These are phyloP conservation scores for Aspergillus mulundensis DNA, from an alignment of 495 filamentous ascomycete genomes.

Conservation along the genomic window DNA sequence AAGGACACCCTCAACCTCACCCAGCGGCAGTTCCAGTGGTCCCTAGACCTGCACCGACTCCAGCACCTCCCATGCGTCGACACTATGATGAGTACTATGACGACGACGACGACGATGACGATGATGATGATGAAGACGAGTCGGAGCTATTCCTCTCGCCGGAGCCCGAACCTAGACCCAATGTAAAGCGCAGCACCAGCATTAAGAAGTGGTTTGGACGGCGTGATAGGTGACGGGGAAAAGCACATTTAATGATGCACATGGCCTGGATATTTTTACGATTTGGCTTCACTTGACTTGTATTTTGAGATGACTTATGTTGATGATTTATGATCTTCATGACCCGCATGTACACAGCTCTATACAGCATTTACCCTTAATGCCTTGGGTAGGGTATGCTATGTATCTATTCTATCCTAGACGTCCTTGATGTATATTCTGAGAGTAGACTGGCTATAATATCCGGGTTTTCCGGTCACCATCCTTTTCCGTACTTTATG, in stretches of 20 bases:
- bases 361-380: background rate
- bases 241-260: background rate
- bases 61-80: background rate
- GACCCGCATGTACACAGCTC: background rate
- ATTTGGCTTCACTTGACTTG: background rate
- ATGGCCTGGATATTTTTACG: background rate
- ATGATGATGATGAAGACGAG: conserved; percentile 25
- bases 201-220: conserved; percentile 41
- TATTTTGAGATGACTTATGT: conserved; percentile 1
- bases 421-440: background rate
- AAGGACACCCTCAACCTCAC: background rate
- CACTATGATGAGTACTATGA: background rate
- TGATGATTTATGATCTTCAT: conserved; percentile 4
- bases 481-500: background rate
- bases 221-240: conserved; percentile 16
- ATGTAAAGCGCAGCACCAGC: conserved; percentile 13
- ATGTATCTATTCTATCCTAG: background rate
- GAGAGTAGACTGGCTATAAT: background rate
- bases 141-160: conserved; percentile 3
- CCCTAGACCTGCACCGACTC: background rate
- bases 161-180: conserved; percentile 18
- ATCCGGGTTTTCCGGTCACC: background rate
- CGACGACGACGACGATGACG: conserved; percentile 16
- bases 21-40: background rate
- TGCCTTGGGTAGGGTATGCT: background rate